Conservation (phyloP, 2,329 filamentous ascomycete species). For the Diplocarpon rosae region DNA sequence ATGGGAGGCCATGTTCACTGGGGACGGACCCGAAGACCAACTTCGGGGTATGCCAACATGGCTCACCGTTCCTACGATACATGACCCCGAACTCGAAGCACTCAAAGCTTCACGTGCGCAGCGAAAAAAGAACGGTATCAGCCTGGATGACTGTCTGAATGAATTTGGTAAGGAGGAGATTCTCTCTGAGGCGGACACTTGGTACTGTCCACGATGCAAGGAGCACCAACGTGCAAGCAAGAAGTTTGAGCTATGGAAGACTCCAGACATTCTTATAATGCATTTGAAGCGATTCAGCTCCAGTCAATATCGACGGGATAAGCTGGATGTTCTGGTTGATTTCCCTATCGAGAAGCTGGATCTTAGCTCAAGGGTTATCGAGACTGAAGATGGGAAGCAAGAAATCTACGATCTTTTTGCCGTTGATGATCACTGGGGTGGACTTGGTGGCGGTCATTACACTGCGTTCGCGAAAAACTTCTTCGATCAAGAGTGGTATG, state of each 20-base stretch:
- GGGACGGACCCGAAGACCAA: slow-evolving; percentile 30
- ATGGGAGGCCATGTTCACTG: slow-evolving; percentile 58
- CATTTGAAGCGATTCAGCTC: slow-evolving; percentile 94
- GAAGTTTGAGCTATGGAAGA: slow-evolving; percentile 95
- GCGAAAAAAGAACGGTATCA: slow-evolving; percentile 66
- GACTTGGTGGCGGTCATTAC: slow-evolving; percentile 90
- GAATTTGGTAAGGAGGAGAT: slow-evolving; percentile 94
- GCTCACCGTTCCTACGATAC: slow-evolving; percentile 36
- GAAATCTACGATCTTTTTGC: slow-evolving; percentile 88
- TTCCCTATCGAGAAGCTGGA: slow-evolving; percentile 86
- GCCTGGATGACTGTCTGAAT: slow-evolving; percentile 79
- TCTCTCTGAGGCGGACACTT: slow-evolving; percentile 88
- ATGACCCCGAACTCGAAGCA: slow-evolving; percentile 53
- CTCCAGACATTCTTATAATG: slow-evolving; percentile 86
- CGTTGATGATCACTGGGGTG: slow-evolving; percentile 92
- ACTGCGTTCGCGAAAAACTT: slow-evolving; percentile 93
- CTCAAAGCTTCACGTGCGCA: slow-evolving; percentile 50
- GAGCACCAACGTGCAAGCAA: slow-evolving; percentile 87
- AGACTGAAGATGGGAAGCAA: slow-evolving; percentile 69
- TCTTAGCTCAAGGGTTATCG: slow-evolving; percentile 65
- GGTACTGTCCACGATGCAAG: slow-evolving; percentile 96
- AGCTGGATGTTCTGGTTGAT: slow-evolving; percentile 82
- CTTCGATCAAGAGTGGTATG: slow-evolving; percentile 80
- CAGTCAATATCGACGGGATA: slow-evolving; percentile 71
- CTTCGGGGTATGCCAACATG: slow-evolving; percentile 27